These are phyloP conservation scores for Apiosordaria backusii DNA, from an alignment of 495 filamentous ascomycete genomes.

Conservation along the genomic window DNA sequence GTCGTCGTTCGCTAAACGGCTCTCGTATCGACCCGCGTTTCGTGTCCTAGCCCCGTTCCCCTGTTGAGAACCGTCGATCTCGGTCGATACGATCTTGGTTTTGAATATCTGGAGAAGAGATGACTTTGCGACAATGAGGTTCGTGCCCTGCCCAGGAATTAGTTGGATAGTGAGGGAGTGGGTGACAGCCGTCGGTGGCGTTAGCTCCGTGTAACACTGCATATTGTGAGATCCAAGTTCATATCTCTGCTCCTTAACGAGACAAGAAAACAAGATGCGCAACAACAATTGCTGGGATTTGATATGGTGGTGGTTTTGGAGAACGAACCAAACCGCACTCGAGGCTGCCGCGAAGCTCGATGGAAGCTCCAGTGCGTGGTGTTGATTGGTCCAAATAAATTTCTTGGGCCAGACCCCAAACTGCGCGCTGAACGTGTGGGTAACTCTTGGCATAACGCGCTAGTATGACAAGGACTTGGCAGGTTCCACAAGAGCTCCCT, in stretches of 20 bases:
- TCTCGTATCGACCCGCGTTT: constrained; percentile 38
- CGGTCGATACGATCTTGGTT: constrained; percentile 52
- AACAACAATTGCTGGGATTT: neutral
- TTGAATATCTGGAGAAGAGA: constrained; percentile 88
- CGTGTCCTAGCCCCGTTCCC: constrained; percentile 17
- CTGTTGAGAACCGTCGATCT: constrained; percentile 42
- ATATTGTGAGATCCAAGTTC: constrained; percentile 31
- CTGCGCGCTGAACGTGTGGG: neutral
- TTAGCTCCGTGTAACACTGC: constrained; percentile 83
- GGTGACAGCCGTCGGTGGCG: constrained; percentile 87
- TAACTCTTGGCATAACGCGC: neutral
- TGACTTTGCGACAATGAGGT: constrained; percentile 83
- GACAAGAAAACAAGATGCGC: neutral
- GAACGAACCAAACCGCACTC: constrained; percentile 2
- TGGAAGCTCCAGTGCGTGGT: constrained; percentile 1
- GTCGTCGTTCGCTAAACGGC: constrained; percentile 50
- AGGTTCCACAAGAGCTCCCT: constrained; percentile 23
- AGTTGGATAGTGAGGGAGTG: constrained; percentile 81
- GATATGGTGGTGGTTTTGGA: neutral
- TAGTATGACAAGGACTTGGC: neutral
- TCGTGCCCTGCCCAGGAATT: constrained; percentile 66
- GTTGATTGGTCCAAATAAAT: constrained; percentile 8
- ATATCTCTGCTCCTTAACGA: constrained; percentile 22
- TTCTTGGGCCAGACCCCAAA: constrained; percentile 10
- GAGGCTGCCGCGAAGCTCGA: neutral